These are phyloP conservation scores for Moricandia moricandioides DNA, from an alignment of 345 rosid species.

Conservation along the genomic window DNA sequence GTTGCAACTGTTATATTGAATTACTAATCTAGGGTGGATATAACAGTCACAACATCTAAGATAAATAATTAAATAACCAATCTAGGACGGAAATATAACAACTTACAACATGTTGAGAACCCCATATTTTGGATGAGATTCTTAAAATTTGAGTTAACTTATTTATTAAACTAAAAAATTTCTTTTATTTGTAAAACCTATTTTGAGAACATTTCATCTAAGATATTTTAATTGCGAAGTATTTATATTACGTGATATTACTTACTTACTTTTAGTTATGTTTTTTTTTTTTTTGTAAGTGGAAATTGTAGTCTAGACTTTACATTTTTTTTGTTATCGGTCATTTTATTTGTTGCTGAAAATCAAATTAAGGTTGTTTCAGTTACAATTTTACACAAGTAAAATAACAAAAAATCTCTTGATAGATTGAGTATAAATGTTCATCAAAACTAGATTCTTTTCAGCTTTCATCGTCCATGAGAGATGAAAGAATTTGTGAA, in stretches of 20 bases:
- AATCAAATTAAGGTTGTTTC: neutral
- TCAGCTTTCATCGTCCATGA: neutral
- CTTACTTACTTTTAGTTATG: too few relatives aligned
- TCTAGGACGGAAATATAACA: neutral
- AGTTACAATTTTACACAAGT: neutral
- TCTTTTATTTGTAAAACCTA: too few relatives aligned
- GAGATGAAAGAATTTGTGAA: neutral
- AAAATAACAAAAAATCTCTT: neutral
- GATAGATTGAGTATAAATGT: neutral
- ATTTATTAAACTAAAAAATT: too few relatives aligned
- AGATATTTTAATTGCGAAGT: too few relatives aligned
- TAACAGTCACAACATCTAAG: neutral
- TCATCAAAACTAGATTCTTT: neutral
- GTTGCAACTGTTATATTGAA: neutral
- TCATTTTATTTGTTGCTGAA: neutral
- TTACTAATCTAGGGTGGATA: neutral
- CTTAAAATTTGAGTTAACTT: too few relatives aligned
- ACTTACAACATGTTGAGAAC: neutral
- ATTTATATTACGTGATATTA: too few relatives aligned
- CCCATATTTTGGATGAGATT: too few relatives aligned
- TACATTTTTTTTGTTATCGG: too few relatives aligned
- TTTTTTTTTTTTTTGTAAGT: too few relatives aligned
- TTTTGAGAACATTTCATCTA: too few relatives aligned
- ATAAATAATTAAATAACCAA: neutral
- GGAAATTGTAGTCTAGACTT: too few relatives aligned